Evolutionary conservation across 169 alveolate species (phyloP).

Genomic region (Plasmodium adleri): DNA sequence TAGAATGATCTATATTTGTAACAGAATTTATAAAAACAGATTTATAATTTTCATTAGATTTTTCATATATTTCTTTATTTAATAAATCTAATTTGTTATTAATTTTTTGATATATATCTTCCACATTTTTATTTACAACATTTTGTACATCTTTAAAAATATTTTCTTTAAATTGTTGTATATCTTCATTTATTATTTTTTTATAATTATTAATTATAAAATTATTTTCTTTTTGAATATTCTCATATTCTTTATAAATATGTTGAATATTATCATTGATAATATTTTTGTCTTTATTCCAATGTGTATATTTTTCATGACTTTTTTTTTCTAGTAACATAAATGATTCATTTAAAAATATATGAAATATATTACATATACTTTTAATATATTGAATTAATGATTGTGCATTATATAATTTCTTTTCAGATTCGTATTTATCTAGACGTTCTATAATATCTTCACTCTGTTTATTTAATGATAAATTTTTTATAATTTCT

Average conservation of each 20-base stretch:
- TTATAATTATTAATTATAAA: constrained; percentile 11
- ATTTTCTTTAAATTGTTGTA: constrained; percentile 11
- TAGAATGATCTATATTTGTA: neutral
- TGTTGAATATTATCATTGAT: constrained; percentile 1
- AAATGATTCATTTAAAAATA: neutral
- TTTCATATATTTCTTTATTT: constrained; percentile 9
- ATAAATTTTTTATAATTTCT: constrained; percentile 9
- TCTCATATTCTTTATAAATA: constrained; percentile 14
- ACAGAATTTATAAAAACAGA: constrained; percentile 11
- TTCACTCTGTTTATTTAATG: neutral
- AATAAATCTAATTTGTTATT: constrained; percentile 9
- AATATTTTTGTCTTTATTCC: constrained; percentile 1
- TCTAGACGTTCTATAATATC: constrained; percentile 3
- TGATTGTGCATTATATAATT: neutral
- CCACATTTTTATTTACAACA: constrained; percentile 21
- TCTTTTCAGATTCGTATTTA: neutral
- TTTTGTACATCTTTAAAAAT: constrained; percentile 20
- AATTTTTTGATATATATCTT: constrained; percentile 1
- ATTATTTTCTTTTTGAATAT: neutral
- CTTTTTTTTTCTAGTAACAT: constrained; percentile 14
- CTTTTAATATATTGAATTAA: constrained; percentile 16
- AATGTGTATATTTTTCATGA: neutral
- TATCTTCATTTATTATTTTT: constrained; percentile 15
- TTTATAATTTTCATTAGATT: constrained; percentile 4
- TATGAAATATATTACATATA: constrained; percentile 16